phyloP scores from a whole-genome alignment of 2,329 filamentous ascomycete species.

The Tolypocladium album region DNA sequence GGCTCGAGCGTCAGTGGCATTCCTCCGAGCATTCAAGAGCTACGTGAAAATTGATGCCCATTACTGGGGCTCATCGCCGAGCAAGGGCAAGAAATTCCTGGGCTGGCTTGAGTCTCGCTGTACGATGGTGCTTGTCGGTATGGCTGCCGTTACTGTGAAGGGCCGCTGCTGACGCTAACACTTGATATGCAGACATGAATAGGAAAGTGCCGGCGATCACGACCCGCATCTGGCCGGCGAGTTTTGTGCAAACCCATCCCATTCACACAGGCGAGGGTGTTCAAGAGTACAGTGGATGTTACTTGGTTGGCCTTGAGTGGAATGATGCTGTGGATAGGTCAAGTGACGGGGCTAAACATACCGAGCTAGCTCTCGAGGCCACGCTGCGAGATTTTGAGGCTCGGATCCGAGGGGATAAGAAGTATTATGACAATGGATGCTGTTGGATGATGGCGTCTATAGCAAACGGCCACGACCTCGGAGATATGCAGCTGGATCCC shows the following conservation, averaged over 20 bases:
- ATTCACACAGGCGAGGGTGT: slow-evolving; percentile 11
- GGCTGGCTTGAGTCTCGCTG: slow-evolving; percentile 56
- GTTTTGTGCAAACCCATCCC: slow-evolving; percentile 33
- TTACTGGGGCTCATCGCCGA: slow-evolving; percentile 51
- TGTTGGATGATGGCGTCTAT: slow-evolving; percentile 37
- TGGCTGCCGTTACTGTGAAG: slow-evolving; percentile 1
- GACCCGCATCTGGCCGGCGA: slow-evolving; percentile 51
- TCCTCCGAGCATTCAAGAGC: slow-evolving; percentile 38
- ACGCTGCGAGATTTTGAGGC: slow-evolving; percentile 37
- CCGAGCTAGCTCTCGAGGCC: slow-evolving; percentile 31
- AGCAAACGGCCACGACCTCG: slow-evolving; percentile 25
- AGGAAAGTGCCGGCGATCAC: slow-evolving; percentile 38
- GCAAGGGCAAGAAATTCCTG: slow-evolving; percentile 43
- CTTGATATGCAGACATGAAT: slow-evolving; percentile 36
- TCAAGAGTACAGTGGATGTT: slow-evolving; percentile 47
- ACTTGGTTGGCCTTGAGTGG: slow-evolving; percentile 47
- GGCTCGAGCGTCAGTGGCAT: slow-evolving; percentile 27
- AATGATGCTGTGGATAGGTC: slow-evolving; percentile 12
- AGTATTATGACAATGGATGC: slow-evolving; percentile 35
- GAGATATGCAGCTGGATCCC: slow-evolving; percentile 32
- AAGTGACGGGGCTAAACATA: slow-evolving; percentile 29
- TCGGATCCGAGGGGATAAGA: slow-evolving; percentile 32
- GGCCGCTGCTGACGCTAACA: slow-evolving; percentile 9
- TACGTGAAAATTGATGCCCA: slow-evolving; percentile 53
- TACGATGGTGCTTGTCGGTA: slow-evolving; percentile 46